Evolutionary conservation across 345 rosid genomes (phyloP).

Genomic region (Microcos paniculata): DNA sequence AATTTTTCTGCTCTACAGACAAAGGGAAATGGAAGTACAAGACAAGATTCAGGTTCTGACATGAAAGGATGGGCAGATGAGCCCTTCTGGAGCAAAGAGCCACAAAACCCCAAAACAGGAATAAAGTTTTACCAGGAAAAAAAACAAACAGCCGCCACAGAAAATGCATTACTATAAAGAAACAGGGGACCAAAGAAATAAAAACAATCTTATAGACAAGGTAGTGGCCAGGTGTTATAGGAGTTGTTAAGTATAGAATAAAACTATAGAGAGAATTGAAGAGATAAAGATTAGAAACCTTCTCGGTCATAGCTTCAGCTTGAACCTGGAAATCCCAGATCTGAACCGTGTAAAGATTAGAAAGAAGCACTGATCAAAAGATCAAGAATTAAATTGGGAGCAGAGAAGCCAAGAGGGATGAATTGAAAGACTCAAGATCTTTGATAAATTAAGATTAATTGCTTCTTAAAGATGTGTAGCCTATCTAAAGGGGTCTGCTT

Average conservation of each 20-base stretch:
- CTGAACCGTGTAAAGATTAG: conserved; percentile 6
- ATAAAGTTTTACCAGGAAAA: background rate
- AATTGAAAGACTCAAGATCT: background rate
- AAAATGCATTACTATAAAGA: background rate
- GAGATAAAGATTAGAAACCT: background rate
- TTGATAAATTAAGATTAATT: background rate
- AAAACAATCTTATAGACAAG: background rate
- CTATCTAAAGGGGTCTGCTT: background rate
- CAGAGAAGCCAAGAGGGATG: background rate
- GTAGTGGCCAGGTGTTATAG: background rate
- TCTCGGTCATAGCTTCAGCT: conserved; percentile 37
- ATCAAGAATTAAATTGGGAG: background rate
- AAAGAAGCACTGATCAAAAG: background rate
- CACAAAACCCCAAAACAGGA: background rate
- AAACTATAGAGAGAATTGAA: background rate
- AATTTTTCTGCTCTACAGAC: background rate
- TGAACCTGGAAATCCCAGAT: conserved; percentile 20
- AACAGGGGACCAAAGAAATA: background rate
- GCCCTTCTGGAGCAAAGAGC: background rate
- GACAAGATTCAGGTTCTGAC: conserved; percentile 36
- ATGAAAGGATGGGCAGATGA: conserved; percentile 7
- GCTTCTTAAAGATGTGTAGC: background rate
- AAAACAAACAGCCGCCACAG: background rate
- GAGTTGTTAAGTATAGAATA: background rate
- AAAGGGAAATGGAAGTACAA: conserved; percentile 8